Evolutionary conservation across 2,329 filamentous ascomycete genomes (phyloP).

Genomic region (Fusarium devonianum): DNA sequence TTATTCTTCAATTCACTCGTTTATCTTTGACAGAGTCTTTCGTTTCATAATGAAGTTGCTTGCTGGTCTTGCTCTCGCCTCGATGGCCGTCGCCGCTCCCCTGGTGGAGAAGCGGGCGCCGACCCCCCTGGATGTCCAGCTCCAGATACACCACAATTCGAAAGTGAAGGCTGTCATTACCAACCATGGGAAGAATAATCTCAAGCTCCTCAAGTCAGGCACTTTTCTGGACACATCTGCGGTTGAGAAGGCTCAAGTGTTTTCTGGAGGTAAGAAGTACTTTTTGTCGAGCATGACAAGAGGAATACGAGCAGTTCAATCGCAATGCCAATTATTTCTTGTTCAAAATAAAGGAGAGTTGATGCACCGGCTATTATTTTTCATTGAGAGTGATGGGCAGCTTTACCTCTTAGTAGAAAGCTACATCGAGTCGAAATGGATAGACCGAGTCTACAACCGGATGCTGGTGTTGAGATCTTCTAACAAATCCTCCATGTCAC

Average conservation of each 20-base stretch:
- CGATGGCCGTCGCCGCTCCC: slow-evolving; percentile 37
- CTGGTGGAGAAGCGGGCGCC: slow-evolving; percentile 45
- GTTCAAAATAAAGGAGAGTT: too few relatives aligned
- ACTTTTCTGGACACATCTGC: slow-evolving; percentile 60
- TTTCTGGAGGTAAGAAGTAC: slow-evolving; percentile 50
- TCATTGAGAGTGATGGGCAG: too few relatives aligned
- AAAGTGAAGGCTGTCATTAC: slow-evolving; percentile 60
- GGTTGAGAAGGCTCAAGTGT: slow-evolving; percentile 62
- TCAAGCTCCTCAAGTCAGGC: slow-evolving; percentile 62
- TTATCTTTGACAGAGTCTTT: slow-evolving; percentile 18
- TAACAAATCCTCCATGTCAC: too few relatives aligned
- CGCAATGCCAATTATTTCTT: too few relatives aligned
- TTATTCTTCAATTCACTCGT: slow-evolving; percentile 7
- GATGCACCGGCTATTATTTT: too few relatives aligned
- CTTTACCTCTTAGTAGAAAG: too few relatives aligned
- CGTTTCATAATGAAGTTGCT: slow-evolving; percentile 41
- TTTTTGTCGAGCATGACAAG: neutral
- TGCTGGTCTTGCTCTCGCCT: slow-evolving; percentile 39
- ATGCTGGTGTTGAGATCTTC: too few relatives aligned
- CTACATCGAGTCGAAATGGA: too few relatives aligned
- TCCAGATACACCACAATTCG: slow-evolving; percentile 59
- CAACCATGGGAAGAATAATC: slow-evolving; percentile 57
- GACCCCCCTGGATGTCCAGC: slow-evolving; percentile 53
- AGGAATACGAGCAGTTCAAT: too few relatives aligned
- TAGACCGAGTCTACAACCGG: too few relatives aligned